Base-by-base conservation (phyloP, 2,329 filamentous ascomycete species). In the Cyclaneusma minus region DNA sequence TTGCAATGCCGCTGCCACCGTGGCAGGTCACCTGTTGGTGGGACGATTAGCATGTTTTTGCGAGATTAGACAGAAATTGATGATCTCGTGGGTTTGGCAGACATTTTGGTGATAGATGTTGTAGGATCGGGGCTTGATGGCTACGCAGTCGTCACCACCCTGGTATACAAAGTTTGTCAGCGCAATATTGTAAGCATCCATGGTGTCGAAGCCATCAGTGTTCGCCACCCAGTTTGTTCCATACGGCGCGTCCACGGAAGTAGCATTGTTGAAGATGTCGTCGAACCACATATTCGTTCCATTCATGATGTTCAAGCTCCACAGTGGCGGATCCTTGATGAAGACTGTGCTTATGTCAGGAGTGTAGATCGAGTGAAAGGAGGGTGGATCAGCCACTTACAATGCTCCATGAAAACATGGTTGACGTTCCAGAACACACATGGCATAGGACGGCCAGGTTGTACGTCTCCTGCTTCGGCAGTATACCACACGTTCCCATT, bases 361-460 rank as follows among this genome's bases (percentile, higher is more conserved):
- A n/a, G n/a, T n/a, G n/a, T n/a, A n/a, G n/a, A n/a, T n/a, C n/a
- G n/a, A n/a, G n/a, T n/a, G n/a, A n/a, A n/a, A n/a, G n/a, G n/a
- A 15, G 13, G 17, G 12, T 11, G 11, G 4, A n/a, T 4, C n/a
- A 16, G 14, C 10, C 8, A 36, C 35, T 34, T 35, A 43, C 41
- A 67, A 30, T 64, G 57, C 13, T 53, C 48, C n/a, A 68, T 60
- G 4, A 49, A 46, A 3, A 68, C 62, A 28, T 66, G 54, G n/a
- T 53, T 58, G 3, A 62, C 58, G 35, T 68, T 68, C 64, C 63
- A 68, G 27, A 65, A 56, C 4, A 67, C 61, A 30, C 68, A 67
- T 0, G 63, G 62, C 62, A 68, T 68, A 0, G 63, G 64, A 7
- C 64, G 45, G 3, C 63, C 63, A 2, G 55, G 54, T 28, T 53